Conservation (phyloP, 441 rosid species). For the Croton laevigatus region DNA sequence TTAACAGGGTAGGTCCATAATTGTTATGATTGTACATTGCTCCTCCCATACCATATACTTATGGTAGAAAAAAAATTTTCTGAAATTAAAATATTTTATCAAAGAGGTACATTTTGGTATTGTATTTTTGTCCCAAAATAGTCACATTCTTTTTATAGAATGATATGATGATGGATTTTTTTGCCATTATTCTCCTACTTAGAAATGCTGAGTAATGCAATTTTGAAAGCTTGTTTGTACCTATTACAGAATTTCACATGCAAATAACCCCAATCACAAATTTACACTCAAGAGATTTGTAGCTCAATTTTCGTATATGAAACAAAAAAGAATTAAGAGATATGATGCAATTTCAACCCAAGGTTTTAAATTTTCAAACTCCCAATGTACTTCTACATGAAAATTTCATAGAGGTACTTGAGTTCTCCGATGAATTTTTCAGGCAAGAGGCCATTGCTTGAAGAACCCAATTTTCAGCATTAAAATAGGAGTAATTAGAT, state of each 20-base stretch:
- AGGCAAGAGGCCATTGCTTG: too few species aligned
- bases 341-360: constrained; percentile 4
- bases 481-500: too few species aligned
- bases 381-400: too few species aligned
- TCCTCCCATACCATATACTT: constrained; percentile 1
- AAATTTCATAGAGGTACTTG: too few species aligned
- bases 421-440: too few species aligned
- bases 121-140: not conserved
- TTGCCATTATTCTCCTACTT: not conserved
- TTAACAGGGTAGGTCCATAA: not conserved
- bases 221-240: too few species aligned
- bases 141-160: not conserved
- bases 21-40: constrained; percentile 12
- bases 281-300: too few species aligned
- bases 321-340: not conserved
- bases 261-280: too few species aligned
- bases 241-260: too few species aligned
- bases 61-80: not conserved
- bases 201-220: too few species aligned
- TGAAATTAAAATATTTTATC: not conserved
- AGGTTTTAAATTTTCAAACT: constrained; percentile 2
- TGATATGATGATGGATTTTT: not conserved
- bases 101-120: not conserved
- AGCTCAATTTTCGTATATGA: too few species aligned
- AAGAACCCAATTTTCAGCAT: too few species aligned